Base-by-base conservation (phyloP, 192 early-diverging fungal species). In the Entrophospora sp. region DNA sequence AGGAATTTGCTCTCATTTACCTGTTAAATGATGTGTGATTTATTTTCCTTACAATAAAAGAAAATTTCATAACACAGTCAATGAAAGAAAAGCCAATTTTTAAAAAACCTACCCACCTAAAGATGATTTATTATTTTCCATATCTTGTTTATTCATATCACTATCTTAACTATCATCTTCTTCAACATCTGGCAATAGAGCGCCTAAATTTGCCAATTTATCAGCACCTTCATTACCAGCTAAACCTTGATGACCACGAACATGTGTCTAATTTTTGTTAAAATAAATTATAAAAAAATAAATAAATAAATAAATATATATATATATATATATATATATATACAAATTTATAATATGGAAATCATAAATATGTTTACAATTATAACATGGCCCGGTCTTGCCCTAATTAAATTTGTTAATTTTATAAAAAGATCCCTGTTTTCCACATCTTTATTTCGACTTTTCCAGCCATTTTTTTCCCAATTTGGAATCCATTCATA, bases 171-270 rank as follows among this genome's bases (percentile, higher is more conserved):
- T n/a, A n/a, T n/a, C n/a, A n/a, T n/a, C n/a, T n/a, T 56, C 28
- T 22, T 57, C 38, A 18, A 40, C 22, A 37, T 18, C 18, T n/a
- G 40, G 38, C 18, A 37, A 44, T 4, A 72, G 20, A 34, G 89
- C 86, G n/a, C 92, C 94, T 7, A 63, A 38, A 7, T 85, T 85
- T 4, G 94, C 94, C 24, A 96, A 72, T 36, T 35, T 37, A 69
- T 95, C 92, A 0, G 94, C 94, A 58, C 64, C 78, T 65, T 93
- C 91, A 72, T 95, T 96, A 27, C 88, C 92, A 16, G 71, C 52
- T 14, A 79, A 64, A 18, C 91, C 91, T 2, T 61, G 24, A 71
- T 96, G 92, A 2, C 81, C 92, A 13, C 55, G 77, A 18, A 96
- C 91, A 53, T 91, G 80, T 1, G 69, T 66, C 75, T 85, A 73